These are phyloP conservation scores for Microthlaspi erraticum DNA, from an alignment of 345 rosid genomes.

Conservation along the genomic window DNA sequence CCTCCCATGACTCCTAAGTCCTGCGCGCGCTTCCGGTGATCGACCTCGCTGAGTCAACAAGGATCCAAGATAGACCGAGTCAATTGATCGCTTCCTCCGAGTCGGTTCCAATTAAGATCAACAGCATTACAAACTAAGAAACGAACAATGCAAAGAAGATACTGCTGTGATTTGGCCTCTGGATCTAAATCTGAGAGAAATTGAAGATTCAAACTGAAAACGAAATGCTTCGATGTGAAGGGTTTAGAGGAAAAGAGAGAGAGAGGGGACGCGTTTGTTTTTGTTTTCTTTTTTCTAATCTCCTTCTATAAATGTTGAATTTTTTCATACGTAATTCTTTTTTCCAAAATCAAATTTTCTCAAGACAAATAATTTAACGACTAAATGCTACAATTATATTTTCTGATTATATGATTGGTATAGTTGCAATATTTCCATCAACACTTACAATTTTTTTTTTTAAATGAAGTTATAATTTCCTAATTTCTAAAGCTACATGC, in stretches of 20 bases:
- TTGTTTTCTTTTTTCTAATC: not conserved
- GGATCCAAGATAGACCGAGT: slow-evolving; percentile 46
- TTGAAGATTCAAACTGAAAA: slow-evolving; percentile 22
- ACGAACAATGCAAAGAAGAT: slow-evolving; percentile 15
- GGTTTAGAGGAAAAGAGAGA: slow-evolving; percentile 34
- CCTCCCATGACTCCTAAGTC: slow-evolving; percentile 64
- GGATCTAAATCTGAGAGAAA: slow-evolving; percentile 44
- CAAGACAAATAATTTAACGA: not conserved
- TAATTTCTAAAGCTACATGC: slow-evolving; percentile 10
- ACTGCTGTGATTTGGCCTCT: slow-evolving; percentile 27
- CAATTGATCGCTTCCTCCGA: slow-evolving; percentile 43
- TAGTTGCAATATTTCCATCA: slow-evolving; percentile 23
- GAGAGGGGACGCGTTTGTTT: slow-evolving; percentile 26
- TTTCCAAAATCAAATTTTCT: not conserved
- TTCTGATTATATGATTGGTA: not conserved
- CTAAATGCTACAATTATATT: not conserved
- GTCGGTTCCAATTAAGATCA: slow-evolving; percentile 39
- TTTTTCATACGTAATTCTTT: slow-evolving; percentile 5
- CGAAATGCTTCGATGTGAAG: slow-evolving; percentile 51
- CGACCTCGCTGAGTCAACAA: slow-evolving; percentile 43
- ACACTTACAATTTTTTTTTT: not conserved
- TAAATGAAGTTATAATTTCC: not conserved
- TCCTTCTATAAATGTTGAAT: not conserved
- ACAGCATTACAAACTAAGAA: slow-evolving; percentile 43
- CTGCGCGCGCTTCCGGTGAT: not conserved